A percentile compares a stretch with the other conserved stretches of the same genome.
Evolutionary conservation across 306 rosid species (phyloP).

Genomic region (Purshia tridentata): DNA sequence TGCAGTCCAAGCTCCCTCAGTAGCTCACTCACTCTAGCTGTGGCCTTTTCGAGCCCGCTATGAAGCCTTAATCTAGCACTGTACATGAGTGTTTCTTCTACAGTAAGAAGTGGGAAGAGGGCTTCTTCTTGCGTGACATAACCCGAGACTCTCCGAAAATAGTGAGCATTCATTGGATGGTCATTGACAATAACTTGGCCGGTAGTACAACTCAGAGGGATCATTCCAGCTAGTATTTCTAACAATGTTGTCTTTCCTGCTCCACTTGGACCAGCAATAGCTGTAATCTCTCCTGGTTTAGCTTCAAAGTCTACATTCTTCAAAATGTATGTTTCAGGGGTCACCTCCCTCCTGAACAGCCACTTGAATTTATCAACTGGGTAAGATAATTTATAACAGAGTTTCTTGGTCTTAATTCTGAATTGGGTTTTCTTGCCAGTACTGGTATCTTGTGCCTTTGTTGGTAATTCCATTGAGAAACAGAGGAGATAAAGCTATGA

Average conservation of each 20-base stretch:
- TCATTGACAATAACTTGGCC: slow-evolving; percentile 45
- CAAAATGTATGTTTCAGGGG: slow-evolving; percentile 27
- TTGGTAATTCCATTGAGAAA: slow-evolving; percentile 29
- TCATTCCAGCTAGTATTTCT: slow-evolving; percentile 43
- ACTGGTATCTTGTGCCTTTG: not conserved
- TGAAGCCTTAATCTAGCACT: slow-evolving; percentile 36
- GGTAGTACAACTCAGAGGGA: slow-evolving; percentile 25
- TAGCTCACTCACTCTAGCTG: slow-evolving; percentile 33
- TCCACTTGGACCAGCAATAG: slow-evolving; percentile 55
- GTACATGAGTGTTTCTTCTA: slow-evolving; percentile 44
- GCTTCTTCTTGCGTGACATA: slow-evolving; percentile 47
- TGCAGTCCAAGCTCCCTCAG: slow-evolving; percentile 43
- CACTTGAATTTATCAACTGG: slow-evolving; percentile 14
- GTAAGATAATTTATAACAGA: slow-evolving; percentile 34
- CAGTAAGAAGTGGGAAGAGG: slow-evolving; percentile 45
- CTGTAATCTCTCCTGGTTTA: slow-evolving; percentile 40
- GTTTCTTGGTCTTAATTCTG: slow-evolving; percentile 31
- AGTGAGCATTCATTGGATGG: slow-evolving; percentile 33
- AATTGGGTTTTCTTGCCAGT: slow-evolving; percentile 8
- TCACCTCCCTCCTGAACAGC: slow-evolving; percentile 19
- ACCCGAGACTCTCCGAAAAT: slow-evolving; percentile 42
- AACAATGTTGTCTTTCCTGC: slow-evolving; percentile 48
- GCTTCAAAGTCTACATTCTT: slow-evolving; percentile 48
- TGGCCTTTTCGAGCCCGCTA: slow-evolving; percentile 32
- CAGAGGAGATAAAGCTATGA: not conserved